Evolutionary conservation across 1,139 yeast species (phyloP).

Genomic region (Sugiyamaella castrensis): DNA sequence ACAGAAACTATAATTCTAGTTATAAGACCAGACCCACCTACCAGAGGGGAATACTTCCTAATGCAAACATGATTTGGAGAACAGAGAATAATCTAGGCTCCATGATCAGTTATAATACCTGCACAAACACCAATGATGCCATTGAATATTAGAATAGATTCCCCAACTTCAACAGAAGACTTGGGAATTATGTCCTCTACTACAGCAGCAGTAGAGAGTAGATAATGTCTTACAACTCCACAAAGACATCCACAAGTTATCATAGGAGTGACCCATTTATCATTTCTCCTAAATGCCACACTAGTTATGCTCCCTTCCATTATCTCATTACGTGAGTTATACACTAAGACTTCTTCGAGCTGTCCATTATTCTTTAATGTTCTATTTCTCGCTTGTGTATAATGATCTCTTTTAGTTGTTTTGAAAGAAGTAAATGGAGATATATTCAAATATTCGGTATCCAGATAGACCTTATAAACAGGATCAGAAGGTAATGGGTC

Average conservation of each 20-base stretch:
- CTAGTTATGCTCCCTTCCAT: constrained; percentile 88
- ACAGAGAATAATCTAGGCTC: constrained; percentile 13
- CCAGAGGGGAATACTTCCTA: background rate
- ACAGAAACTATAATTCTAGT: too few relatives aligned
- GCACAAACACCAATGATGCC: constrained; percentile 78
- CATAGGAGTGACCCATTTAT: constrained; percentile 76
- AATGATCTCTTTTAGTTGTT: constrained; percentile 69
- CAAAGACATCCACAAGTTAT: constrained; percentile 76
- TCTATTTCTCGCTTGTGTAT: constrained; percentile 59
- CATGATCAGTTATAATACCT: constrained; percentile 45
- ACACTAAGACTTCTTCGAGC: constrained; percentile 65
- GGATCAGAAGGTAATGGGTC: constrained; percentile 32
- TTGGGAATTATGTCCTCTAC: constrained; percentile 52
- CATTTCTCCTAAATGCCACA: constrained; percentile 59
- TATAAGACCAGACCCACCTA: too few relatives aligned
- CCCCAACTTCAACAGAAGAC: constrained; percentile 55
- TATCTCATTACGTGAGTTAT: constrained; percentile 56
- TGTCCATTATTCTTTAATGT: constrained; percentile 25
- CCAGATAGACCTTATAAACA: constrained; percentile 61
- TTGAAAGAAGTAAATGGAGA: constrained; percentile 87
- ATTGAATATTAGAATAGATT: constrained; percentile 68
- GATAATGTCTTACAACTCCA: constrained; percentile 72
- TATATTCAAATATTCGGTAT: constrained; percentile 49
- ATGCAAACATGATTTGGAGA: constrained; percentile 1
- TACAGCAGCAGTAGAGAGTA: constrained; percentile 54